Evolutionary conservation across 1,139 yeast species (phyloP).

Genomic region (Suhomyces chickasaworum): DNA sequence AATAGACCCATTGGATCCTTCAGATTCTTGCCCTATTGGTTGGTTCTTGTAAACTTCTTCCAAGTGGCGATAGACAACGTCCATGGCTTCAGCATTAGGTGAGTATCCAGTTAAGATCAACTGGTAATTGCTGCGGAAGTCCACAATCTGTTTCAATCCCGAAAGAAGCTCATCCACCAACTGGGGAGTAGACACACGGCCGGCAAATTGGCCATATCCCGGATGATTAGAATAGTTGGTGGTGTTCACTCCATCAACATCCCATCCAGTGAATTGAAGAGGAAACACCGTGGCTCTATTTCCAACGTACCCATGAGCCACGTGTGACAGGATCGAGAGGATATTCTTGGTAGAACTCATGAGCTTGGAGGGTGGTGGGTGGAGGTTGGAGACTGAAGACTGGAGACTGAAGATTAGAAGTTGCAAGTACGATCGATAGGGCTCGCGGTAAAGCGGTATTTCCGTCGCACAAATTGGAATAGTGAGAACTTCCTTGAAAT

Average conservation of each 20-base stretch:
- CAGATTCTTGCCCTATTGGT: too few species aligned
- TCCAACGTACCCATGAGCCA: constrained; percentile 62
- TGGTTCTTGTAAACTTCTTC: constrained; percentile 21
- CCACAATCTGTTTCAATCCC: constrained; percentile 28
- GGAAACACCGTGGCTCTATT: constrained; percentile 59
- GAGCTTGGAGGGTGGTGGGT: background rate
- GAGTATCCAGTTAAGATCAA: constrained; percentile 74
- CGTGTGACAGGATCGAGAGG: constrained; percentile 69
- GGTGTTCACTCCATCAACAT: constrained; percentile 78
- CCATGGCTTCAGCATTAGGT: constrained; percentile 57
- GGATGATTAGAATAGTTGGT: constrained; percentile 84
- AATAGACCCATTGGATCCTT: background rate
- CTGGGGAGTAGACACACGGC: constrained; percentile 21
- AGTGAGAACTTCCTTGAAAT: too few species aligned
- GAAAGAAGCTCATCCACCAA: constrained; percentile 24
- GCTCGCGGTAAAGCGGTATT: too few species aligned
- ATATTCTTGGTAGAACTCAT: constrained; percentile 15
- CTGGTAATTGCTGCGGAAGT: constrained; percentile 44
- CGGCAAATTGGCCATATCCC: constrained; percentile 60
- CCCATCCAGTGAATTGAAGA: constrained; percentile 77
- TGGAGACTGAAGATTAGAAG: too few species aligned
- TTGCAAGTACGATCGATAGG: too few species aligned
- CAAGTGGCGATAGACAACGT: constrained; percentile 48
- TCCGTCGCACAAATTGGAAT: too few species aligned
- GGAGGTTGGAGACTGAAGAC: too few species aligned